Base-by-base conservation (phyloP, 2,329 filamentous ascomycete species). In the Alternaria brassicae region DNA sequence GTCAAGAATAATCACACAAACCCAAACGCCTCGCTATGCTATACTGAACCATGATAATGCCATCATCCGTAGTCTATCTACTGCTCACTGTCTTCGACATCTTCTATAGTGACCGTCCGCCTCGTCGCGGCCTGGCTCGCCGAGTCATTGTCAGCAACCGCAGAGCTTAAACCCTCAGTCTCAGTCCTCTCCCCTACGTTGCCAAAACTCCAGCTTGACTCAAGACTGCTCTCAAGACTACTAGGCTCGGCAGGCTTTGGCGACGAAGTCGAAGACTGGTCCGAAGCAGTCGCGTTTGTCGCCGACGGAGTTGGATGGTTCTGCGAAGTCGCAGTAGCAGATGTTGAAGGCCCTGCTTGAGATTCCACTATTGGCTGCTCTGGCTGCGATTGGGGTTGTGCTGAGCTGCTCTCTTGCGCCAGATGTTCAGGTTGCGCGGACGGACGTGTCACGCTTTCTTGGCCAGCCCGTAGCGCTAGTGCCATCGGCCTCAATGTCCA, bases 21-120 rank as follows among this genome's bases (percentile, higher is more conserved):
- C 61, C 65, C 57, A 72, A 72, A 77, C 75, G 69, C 75, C 75
- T 68, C 75, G 74, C 75, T 77, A 77, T 77, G 74, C 72, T 71
- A 66, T 69, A 62, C 60, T 66, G 36, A 58, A 27, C 42, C 57
- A 17, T 32, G 51, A 19, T 34, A 57, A 21, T 56, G 42, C 45
- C 44, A 53, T 44, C 27, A 23, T 47, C 61, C 23, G 53, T 60
- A 34, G 40, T 56, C 39, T 39, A 45, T 42, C 60, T 61, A 71
- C 54, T 69, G 53, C 32, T 63, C 72, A 27, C 65, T 65, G 34
- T 76, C 73, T 34, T 75, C 72, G 13, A 60, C 67, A 53, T 78
- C 74, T 50, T 77, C 75, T 25, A 77, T 69, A 6, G 69, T 75
- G 17, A 66, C 74, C 39, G 70, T 67, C 49, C 71, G 65, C 54